Conservation (phyloP, 1,139 yeast genomes). For the Suhomyces kunorum region DNA sequence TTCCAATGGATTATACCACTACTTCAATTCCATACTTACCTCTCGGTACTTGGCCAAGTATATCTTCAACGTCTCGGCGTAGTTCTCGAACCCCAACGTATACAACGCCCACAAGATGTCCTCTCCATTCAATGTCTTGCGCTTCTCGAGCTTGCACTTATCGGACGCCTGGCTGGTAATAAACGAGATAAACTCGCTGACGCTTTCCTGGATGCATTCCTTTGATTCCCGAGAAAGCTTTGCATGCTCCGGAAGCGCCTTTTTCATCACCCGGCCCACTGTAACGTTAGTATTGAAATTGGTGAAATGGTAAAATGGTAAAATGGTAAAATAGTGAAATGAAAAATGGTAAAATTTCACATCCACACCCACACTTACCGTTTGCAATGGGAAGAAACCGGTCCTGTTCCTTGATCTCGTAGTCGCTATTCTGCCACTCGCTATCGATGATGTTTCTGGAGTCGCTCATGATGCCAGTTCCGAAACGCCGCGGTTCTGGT, state of each 20-base stretch:
- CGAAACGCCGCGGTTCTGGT: too few relatives aligned
- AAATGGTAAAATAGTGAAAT: too few relatives aligned
- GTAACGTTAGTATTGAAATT: conserved; percentile 15
- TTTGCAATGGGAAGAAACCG: conserved; percentile 87
- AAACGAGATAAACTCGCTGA: conserved; percentile 58
- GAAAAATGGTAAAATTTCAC: too few relatives aligned
- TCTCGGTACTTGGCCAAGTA: conserved; percentile 67
- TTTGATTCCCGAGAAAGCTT: conserved; percentile 52
- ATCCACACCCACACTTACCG: conserved; percentile 34
- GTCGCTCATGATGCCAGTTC: conserved; percentile 7
- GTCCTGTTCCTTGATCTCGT: conserved; percentile 73
- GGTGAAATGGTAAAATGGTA: too few relatives aligned
- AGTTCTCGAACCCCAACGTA: conserved; percentile 69
- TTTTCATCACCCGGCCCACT: conserved; percentile 44
- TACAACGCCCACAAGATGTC: conserved; percentile 69
- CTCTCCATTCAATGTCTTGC: conserved; percentile 73
- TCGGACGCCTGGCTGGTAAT: conserved; percentile 68
- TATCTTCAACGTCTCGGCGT: conserved; percentile 68
- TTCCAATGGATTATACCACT: neutral
- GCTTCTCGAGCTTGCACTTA: conserved; percentile 63
- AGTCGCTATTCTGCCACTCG: conserved; percentile 33
- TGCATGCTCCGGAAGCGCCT: conserved; percentile 47
- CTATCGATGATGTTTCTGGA: conserved; percentile 7
- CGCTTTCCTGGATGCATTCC: conserved; percentile 56
- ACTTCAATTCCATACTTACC: conserved; percentile 8